Base-by-base conservation (phyloP, 139 green algal species). In the Astrephomene gubernaculifera region DNA sequence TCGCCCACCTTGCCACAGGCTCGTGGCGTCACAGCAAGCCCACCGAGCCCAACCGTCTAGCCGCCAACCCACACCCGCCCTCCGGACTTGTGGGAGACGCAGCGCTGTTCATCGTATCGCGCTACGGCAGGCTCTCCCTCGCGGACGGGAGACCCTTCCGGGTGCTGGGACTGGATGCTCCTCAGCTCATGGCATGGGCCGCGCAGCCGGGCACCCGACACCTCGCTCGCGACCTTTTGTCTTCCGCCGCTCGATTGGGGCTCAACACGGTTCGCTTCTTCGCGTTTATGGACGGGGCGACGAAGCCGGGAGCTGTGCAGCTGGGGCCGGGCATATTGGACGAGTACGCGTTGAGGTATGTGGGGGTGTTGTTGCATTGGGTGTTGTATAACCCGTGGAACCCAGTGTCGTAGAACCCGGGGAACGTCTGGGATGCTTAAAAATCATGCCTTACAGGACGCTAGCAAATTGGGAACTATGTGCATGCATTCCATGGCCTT, bases 231-330 rank as follows among this genome's bases (percentile, higher is more conserved):
- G 21, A 54, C 25, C 22, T 83, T 21, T 27, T 89, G 53, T 8
- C 45, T 4, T 39, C 68, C 6, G 79, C 86, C 19, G 54, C 44
- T 6, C 12, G 7, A 0, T 5, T 79, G 61, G 86, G 79, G 0
- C 57, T 86, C 71, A 89, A 89, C 86, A 81, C 86, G 36, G 36
- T 89, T 49, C 86, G 86, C 29, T 54, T 89, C 57, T 53, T 86
- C 7, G 86, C 86, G 44, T 89, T 89, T 41, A 52, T 44, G 7
- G 86, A 89, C 80, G 86, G 86, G 2, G 43, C 73, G 65, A 2
- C 31, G 65, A 33, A 17, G 33, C 31, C 33, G 68, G 21, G 8
- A 24, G 71, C 44, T 10, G 17, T 86, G 43, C 86, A 89, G 60
- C 45, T 71, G 29, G 60, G 31, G 4, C 68, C 76, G 0, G 75